Base-by-base conservation (phyloP, 78 protist genomes). In the Dictyostelium capitatum region DNA sequence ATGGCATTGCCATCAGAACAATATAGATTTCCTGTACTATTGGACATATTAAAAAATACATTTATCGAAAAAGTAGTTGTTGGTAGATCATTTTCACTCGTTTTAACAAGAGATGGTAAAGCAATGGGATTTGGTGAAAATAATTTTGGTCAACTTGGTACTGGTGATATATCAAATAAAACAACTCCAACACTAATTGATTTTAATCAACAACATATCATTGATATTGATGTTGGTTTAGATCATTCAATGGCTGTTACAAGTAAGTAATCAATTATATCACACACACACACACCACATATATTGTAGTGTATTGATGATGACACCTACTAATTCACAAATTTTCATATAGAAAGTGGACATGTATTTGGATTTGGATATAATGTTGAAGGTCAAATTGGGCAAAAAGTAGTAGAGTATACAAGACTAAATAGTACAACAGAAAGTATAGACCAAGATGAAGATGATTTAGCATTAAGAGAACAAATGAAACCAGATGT, bases 351-450 rank as follows among this genome's bases (percentile, higher is more conserved):
- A 37, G 43, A 70, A 56, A 46, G 47, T 41, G 92, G 92, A 46
- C 92, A 85, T 85, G 70, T 64, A 74, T 85, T 74, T 85, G 92
- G 83, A 57, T 85, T 82, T 82, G 92, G 92, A 57, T 85, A 85
- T 53, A 85, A 85, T 85, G 74, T 85, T 3, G 92, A 85, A 59
- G 92, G 92, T 28, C 92, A 85, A 59, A 46, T 85, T 4, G 92
- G 92, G 8, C 92, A 85, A 59, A 85, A 85, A n/a, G 64, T 85
- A 12, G 83, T 85, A 17, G 92, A 85, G 12, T 85, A 74, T 53
- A 51, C n/a, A 11, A 83, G 78, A 83, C 54, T 83, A 25, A 37
- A 62, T 14, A n/a, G 82, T 28, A 53, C 92, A 32, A 79, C 83
- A 12, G 75, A 20, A 14, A 20, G 8, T n/a, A 15, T 54, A 10